Evolutionary conservation across 139 green algal species (phyloP).

Genomic region (Coelastrella sp.): DNA sequence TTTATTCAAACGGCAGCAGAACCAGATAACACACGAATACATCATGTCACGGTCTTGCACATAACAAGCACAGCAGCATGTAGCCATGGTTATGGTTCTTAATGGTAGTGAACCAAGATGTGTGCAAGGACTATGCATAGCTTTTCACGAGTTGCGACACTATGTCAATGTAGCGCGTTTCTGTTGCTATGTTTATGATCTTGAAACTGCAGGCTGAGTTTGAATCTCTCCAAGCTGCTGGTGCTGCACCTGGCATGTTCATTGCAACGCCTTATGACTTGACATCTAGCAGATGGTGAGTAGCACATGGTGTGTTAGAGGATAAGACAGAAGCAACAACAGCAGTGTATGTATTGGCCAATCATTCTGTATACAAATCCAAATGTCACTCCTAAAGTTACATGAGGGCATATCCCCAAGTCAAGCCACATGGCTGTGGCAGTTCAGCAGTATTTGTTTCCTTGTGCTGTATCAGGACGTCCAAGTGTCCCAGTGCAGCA

Average conservation of each 20-base stretch:
- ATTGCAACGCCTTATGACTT: conserved; percentile 66
- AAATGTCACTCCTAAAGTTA: too few relatives aligned
- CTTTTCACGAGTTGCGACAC: too few relatives aligned
- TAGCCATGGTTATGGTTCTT: too few relatives aligned
- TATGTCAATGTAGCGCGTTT: not conserved
- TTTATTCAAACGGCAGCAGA: too few relatives aligned
- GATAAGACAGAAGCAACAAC: not conserved
- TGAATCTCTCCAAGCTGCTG: conserved; percentile 31
- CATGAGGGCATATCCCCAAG: too few relatives aligned
- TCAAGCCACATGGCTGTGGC: not conserved
- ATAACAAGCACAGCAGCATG: too few relatives aligned
- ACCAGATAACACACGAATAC: too few relatives aligned
- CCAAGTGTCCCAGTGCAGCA: not conserved
- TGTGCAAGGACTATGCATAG: too few relatives aligned
- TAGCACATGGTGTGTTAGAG: not conserved
- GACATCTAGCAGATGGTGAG: conserved; percentile 59
- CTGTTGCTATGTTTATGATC: not conserved
- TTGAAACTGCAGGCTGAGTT: conserved; percentile 22
- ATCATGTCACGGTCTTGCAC: too few relatives aligned
- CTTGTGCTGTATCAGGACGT: conserved; percentile 37
- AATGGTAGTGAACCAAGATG: too few relatives aligned
- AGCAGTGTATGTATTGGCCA: not conserved
- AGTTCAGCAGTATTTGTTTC: not conserved
- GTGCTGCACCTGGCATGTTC: conserved; percentile 59
- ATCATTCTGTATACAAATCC: not conserved